A percentile compares a stretch with the other conserved stretches of the same genome.
Evolutionary conservation across 2,329 filamentous ascomycete species (phyloP).

Genomic region (Hymenoscyphus occultus): DNA sequence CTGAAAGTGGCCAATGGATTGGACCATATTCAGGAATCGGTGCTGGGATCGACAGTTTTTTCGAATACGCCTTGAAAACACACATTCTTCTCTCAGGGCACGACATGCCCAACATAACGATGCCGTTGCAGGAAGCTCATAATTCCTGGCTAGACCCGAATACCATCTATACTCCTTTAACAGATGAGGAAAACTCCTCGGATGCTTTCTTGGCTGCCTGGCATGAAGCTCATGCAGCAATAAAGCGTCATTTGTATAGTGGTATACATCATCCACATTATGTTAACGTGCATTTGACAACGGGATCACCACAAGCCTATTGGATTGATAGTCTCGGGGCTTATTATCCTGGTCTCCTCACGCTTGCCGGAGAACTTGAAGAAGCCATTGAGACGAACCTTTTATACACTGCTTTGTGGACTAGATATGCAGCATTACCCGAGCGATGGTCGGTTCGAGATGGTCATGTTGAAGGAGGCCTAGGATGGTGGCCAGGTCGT

Average conservation of each 20-base stretch:
- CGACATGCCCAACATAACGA: slow-evolving; percentile 50
- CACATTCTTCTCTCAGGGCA: slow-evolving; percentile 85
- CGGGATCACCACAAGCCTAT: slow-evolving; percentile 81
- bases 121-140: slow-evolving; percentile 19
- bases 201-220: slow-evolving; percentile 79
- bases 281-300: slow-evolving; percentile 82
- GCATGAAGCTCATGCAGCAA: slow-evolving; percentile 80
- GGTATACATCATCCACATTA: slow-evolving; percentile 86
- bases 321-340: slow-evolving; percentile 97
- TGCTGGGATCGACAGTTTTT: slow-evolving; percentile 96
- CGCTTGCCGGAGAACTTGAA: slow-evolving; percentile 82
- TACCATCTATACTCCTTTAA: slow-evolving; percentile 55
- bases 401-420: slow-evolving; percentile 91
- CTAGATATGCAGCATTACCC: slow-evolving; percentile 86
- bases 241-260: slow-evolving; percentile 89
- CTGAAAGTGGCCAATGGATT: slow-evolving; percentile 86
- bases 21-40: slow-evolving; percentile 89
- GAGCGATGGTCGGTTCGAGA: slow-evolving; percentile 90
- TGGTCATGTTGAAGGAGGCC: slow-evolving; percentile 77
- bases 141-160: slow-evolving; percentile 61
- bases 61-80: slow-evolving; percentile 95
- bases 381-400: slow-evolving; percentile 89
- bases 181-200: slow-evolving; percentile 64
- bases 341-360: slow-evolving; percentile 87
- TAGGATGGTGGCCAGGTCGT: slow-evolving; percentile 92